Evolutionary conservation across 208 protist genomes (phyloP).

Genomic region (Trypanosoma caninum): DNA sequence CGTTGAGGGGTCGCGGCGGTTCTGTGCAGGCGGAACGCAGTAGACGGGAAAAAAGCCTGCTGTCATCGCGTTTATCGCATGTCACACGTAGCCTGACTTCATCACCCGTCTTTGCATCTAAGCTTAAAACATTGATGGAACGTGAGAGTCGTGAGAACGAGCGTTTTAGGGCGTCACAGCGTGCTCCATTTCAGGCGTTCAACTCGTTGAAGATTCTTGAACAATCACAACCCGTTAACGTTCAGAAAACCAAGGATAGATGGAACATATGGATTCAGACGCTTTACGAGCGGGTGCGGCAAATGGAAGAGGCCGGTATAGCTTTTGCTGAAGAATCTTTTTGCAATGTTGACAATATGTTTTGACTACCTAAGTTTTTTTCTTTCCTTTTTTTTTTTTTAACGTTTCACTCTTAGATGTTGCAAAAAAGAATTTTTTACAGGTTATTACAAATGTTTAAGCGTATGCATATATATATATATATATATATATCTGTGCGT

Average conservation of each 20-base stretch:
- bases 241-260: not conserved
- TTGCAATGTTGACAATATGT: not conserved
- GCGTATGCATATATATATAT: too few species aligned
- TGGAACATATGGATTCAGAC: conserved; percentile 17
- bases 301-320: not conserved
- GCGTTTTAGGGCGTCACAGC: not conserved
- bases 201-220: not conserved
- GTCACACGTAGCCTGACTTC: too few species aligned
- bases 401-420: conserved; percentile 2
- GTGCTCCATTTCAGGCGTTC: conserved; percentile 2
- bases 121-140: not conserved
- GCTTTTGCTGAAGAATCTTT: not conserved
- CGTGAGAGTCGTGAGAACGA: conserved; percentile 16
- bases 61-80: too few species aligned
- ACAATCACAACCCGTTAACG: not conserved
- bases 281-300: conserved; percentile 2
- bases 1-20: too few species aligned
- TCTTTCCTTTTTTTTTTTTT: conserved; percentile 25
- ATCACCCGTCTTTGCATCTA: not conserved
- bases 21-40: too few species aligned
- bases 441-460: not conserved
- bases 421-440: not conserved
- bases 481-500: conserved; percentile 7
- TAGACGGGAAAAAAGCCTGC: too few species aligned
- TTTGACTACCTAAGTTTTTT: not conserved